These are phyloP conservation scores for Diaporthe ilicicola DNA, from an alignment of 2,329 filamentous ascomycete species.

Conservation along the genomic window DNA sequence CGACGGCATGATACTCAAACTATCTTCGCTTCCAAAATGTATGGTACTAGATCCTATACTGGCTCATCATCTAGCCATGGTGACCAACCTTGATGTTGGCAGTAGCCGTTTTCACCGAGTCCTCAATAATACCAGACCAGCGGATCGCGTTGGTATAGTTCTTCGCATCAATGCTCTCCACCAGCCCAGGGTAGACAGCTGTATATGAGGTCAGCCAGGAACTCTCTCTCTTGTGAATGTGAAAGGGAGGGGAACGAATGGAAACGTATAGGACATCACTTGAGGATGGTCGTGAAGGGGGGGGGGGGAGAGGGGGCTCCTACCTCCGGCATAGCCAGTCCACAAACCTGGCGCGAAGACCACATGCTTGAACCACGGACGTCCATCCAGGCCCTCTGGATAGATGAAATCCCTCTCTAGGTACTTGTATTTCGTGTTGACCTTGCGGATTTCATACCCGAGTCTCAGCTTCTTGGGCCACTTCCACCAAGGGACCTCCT, in stretches of 20 bases:
- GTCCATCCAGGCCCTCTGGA: conserved; percentile 76
- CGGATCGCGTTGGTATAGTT: conserved; percentile 66
- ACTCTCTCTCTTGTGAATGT: neutral
- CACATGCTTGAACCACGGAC: conserved; percentile 93
- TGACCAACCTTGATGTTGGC: conserved; percentile 33
- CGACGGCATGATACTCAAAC: neutral
- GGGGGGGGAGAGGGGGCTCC: conserved; percentile 40
- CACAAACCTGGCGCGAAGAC: conserved; percentile 91
- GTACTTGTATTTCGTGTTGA: conserved; percentile 85
- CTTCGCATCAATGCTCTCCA: conserved; percentile 68
- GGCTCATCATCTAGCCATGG: conserved; percentile 11
- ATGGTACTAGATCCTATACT: neutral
- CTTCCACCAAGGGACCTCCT: conserved; percentile 62
- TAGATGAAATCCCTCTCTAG: conserved; percentile 85
- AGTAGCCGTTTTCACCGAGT: conserved; percentile 48
- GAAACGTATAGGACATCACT: conserved; percentile 83
- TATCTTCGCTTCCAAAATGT: neutral
- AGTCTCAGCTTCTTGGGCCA: conserved; percentile 74
- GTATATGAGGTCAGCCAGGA: conserved; percentile 32
- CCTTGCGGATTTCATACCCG: conserved; percentile 67
- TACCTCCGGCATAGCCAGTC: conserved; percentile 87
- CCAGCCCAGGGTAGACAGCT: conserved; percentile 70
- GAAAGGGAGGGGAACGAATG: conserved; percentile 44
- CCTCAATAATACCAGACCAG: conserved; percentile 68
- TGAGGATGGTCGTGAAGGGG: conserved; percentile 50